Evolutionary conservation across 441 rosid genomes (phyloP).

Genomic region (Pelargonium exstipulatum): DNA sequence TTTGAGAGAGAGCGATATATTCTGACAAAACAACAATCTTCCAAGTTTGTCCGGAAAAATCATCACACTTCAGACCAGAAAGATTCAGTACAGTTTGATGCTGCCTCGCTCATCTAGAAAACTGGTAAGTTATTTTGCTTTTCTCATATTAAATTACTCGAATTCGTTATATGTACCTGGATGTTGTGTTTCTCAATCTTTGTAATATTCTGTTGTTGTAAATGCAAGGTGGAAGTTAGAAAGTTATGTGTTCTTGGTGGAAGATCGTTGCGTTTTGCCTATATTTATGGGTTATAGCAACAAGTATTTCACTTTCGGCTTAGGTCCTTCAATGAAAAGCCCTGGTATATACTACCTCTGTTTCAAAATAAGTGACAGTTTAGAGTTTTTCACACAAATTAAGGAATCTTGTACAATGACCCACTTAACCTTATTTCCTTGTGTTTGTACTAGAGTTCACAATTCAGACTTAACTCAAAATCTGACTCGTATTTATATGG

Average conservation of each 20-base stretch:
- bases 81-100: too few relatives aligned
- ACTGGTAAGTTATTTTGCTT: background rate
- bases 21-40: slow-evolving; percentile 13
- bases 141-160: background rate
- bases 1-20: slow-evolving; percentile 39
- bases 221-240: slow-evolving; percentile 23
- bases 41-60: slow-evolving; percentile 15
- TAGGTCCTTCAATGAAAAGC: background rate
- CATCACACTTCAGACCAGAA: too few relatives aligned
- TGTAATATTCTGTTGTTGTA: slow-evolving; percentile 31
- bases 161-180: slow-evolving; percentile 10
- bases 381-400: too few relatives aligned
- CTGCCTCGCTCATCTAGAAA: background rate
- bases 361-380: background rate
- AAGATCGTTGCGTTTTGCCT: background rate
- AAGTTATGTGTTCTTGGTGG: background rate
- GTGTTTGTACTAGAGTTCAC: background rate
- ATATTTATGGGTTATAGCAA: background rate
- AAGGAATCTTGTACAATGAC: too few relatives aligned
- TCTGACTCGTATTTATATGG: too few relatives aligned
- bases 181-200: slow-evolving; percentile 12
- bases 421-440: too few relatives aligned
- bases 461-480: too few relatives aligned
- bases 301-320: background rate
- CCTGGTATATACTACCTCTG: background rate